A percentile compares a stretch with the other conserved stretches of the same genome.
phyloP scores from a whole-genome alignment of 257 asterid genomes.

The Marsdenia floribunda region DNA sequence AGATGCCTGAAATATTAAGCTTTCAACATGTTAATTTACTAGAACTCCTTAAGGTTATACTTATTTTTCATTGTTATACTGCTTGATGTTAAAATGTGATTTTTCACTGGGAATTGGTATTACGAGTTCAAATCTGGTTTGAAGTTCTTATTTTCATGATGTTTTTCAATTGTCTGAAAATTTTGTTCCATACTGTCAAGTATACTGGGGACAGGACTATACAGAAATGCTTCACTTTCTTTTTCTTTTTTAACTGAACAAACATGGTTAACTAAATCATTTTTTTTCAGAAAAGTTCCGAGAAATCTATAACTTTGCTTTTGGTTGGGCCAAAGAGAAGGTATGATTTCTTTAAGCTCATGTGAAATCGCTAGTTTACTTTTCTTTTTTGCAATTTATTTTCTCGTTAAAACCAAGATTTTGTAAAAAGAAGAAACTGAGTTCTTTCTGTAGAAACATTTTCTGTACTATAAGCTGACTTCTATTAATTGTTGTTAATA shows the following conservation, averaged over 20 bases:
- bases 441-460: background rate
- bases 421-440: background rate
- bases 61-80: background rate
- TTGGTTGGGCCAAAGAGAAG: constrained; percentile 99
- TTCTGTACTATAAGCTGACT: background rate
- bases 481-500: background rate
- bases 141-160: background rate
- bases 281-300: constrained; percentile 67
- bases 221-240: background rate
- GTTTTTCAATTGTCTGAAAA: background rate
- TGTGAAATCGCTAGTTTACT: background rate
- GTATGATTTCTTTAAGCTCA: constrained; percentile 26
- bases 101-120: background rate
- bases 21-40: background rate
- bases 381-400: background rate
- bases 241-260: background rate
- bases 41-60: background rate
- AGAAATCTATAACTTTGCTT: constrained; percentile 93
- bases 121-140: background rate
- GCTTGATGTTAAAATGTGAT: background rate
- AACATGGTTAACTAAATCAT: no score
- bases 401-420: background rate
- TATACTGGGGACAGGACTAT: background rate
- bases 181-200: background rate
- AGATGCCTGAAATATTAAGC: background rate